Base-by-base conservation (phyloP, 1,284 basidiomycete genomes). In the Cryptococcus sp. region DNA sequence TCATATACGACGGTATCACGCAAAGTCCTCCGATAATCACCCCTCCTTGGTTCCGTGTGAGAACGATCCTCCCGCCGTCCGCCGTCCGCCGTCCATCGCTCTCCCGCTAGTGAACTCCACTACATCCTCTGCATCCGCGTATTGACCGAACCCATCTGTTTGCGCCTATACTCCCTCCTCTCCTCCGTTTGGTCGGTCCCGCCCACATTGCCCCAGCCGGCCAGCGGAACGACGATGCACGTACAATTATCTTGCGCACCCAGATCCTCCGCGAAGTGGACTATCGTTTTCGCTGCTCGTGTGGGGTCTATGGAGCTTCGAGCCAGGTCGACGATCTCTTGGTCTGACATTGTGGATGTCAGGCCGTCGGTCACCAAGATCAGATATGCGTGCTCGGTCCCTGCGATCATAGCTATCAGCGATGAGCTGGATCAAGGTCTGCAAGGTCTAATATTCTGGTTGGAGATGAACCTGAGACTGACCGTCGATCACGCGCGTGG, bases 241-340 rank as follows among this genome's bases (percentile, higher is more conserved):
- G 93, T 96, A 51, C 88, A 86, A 74, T 99, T 99, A 73, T 99
- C 95, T 64, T 91, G 88, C 31, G 89, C 87, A 47, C 88, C 93
- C 51, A 98, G 80, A 68, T 94, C 90, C 76, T 98, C 91, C 0
- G 92, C 90, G 71, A 93, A 98, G 11, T 85, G 81, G 17, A 98
- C 81, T 51, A 99, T 93, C 20, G 84, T 83, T 54, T 88, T 83
- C 3, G 95, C 93, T 15, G 93, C 95, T 35, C 82, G 80, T 62
- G 86, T 87, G 0, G 95, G 93, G 65, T 88, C 87, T 6, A 79
- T 77, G 0, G 88, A 84, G 31, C 83, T 82, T 48, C 93, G 83
- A 13, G 88, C 90, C 47, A 98, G 85, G 76, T 98, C 96, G 22
- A 93, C 87, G 48, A 98, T 88, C 79, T 99, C 95, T 67, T 93